Evolutionary conservation across 1,139 yeast species (phyloP).

Genomic region (Geotrichum histeridarum): DNA sequence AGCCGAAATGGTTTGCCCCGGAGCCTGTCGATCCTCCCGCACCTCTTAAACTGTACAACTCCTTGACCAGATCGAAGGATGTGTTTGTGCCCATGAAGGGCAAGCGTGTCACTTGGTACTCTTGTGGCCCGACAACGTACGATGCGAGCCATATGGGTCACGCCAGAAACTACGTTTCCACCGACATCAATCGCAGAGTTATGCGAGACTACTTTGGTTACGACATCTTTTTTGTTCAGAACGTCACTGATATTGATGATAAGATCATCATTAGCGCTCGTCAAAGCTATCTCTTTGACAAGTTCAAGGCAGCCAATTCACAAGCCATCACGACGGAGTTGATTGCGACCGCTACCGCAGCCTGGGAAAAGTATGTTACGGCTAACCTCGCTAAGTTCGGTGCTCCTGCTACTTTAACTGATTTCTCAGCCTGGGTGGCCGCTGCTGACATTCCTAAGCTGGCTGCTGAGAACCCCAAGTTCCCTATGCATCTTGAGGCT

Average conservation of each 20-base stretch:
- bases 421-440: conserved; percentile 50
- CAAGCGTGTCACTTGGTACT: conserved; percentile 82
- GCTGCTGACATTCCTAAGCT: conserved; percentile 47
- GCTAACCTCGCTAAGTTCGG: conserved; percentile 50
- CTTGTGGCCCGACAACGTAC: conserved; percentile 98
- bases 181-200: conserved; percentile 86
- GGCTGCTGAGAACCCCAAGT: conserved; percentile 63
- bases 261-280: conserved; percentile 93
- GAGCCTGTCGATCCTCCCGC: conserved; percentile 25
- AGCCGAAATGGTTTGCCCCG: conserved; percentile 45
- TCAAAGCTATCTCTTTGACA: conserved; percentile 73
- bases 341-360: conserved; percentile 40
- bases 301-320: conserved; percentile 40
- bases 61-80: conserved; percentile 76
- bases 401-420: conserved; percentile 31
- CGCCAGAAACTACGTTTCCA: conserved; percentile 92
- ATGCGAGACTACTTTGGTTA: conserved; percentile 88
- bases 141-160: conserved; percentile 99
- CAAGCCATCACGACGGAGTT: conserved; percentile 40
- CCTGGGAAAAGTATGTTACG: conserved; percentile 48
- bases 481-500: conserved; percentile 78
- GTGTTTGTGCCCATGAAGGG: conserved; percentile 60
- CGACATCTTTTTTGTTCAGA: conserved; percentile 80
- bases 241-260: conserved; percentile 96
- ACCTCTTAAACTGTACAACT: conserved; percentile 58